Evolutionary conservation across 2,329 filamentous ascomycete species (phyloP), one percentile per base, ranked within the genome.

Genomic region (Tolypocladium inflatum): DNA sequence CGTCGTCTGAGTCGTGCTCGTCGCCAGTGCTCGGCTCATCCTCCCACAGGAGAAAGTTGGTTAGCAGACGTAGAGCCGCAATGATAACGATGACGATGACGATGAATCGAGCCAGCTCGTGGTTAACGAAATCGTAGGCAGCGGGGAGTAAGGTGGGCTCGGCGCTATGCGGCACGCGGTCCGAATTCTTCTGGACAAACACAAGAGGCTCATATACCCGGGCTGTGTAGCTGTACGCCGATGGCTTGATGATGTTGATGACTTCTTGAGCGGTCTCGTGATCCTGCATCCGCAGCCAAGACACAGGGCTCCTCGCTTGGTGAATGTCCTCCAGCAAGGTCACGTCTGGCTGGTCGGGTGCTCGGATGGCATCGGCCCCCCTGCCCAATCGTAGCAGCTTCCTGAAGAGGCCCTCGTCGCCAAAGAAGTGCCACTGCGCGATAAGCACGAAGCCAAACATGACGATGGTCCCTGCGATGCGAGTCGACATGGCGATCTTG

Each of bases 341-440:
- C 5, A 64, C 61, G 48, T 67, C 68, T 13, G 66, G 75, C 38
- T 38, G 71, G 68, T 55, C 70, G 70, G 26, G 71, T 58, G 23
- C 50, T 11, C 63, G 62, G 9, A 57, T 42, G 9, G 56, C 42
- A 6, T 62, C 58, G 4, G 60, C 53, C 3, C 60, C 60, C 60
- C 57, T 63, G 57, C 63, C 65, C n/a, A 69, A 48, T 13, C 66
- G 64, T n/a, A 61, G 51, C 23, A 70, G 51, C 43, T 67, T 65
- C 39, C 68, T 63, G 15, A 68, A 57, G 11, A 80, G 64, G 54
- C 77, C 79, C 56, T 80, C 79, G 54, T 80, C 80, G 52, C 87
- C 85, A 62, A 89, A 88, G 63, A 91, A 91, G 66, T 92, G 89
- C 79, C 86, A 89, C 63, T 92, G 89, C 1, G 89, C 83, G 50